Conservation (phyloP, 352 stramenopile species). For the Pythium sukuiense region DNA sequence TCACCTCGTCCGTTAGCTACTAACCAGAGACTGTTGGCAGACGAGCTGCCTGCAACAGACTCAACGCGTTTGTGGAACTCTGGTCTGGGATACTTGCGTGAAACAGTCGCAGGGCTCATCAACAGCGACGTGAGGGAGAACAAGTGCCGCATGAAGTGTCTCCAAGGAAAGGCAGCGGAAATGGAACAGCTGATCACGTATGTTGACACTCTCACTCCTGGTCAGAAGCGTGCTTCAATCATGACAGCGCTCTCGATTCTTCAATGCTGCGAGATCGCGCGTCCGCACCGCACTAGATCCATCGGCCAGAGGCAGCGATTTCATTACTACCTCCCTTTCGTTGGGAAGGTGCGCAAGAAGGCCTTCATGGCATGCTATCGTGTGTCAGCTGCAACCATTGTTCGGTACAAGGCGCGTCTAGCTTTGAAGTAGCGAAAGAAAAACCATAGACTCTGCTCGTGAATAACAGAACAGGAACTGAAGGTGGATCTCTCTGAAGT, state of each 20-base stretch:
- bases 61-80: too few species aligned
- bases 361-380: conserved; percentile 6
- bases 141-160: neutral
- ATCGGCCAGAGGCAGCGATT: neutral
- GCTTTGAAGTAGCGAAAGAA: too few species aligned
- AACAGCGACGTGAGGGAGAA: too few species aligned
- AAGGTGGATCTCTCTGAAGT: too few species aligned
- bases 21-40: too few species aligned
- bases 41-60: too few species aligned
- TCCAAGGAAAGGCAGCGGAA: neutral
- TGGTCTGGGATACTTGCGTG: too few species aligned
- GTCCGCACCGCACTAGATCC: neutral
- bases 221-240: neutral
- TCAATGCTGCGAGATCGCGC: neutral
- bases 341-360: conserved; percentile 1
- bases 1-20: too few species aligned
- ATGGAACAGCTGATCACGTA: neutral
- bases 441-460: too few species aligned
- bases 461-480: too few species aligned
- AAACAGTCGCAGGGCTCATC: too few species aligned
- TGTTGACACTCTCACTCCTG: neutral
- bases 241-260: neutral
- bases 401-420: neutral
- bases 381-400: neutral
- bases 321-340: conserved; percentile 1